phyloP scores from a whole-genome alignment of 2,329 filamentous ascomycete species.

The Cladosporium sp. region DNA sequence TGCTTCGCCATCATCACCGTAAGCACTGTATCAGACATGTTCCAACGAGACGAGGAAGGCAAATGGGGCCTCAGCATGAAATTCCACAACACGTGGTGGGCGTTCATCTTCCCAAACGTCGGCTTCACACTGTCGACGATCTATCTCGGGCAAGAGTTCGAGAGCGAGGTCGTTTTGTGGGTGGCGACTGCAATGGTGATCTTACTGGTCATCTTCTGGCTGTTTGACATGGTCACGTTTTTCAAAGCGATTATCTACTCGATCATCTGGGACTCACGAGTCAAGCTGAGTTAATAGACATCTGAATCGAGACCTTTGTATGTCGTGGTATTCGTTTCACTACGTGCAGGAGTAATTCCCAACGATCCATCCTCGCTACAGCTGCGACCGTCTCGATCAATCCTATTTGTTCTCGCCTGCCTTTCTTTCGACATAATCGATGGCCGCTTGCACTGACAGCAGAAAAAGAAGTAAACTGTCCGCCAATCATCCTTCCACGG shows the following conservation, averaged over 20 bases:
- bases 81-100: slow-evolving; percentile 57
- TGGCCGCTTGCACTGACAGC: too few relatives aligned
- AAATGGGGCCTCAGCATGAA: slow-evolving; percentile 23
- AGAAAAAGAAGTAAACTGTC: too few relatives aligned
- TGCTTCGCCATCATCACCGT: slow-evolving; percentile 38
- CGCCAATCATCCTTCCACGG: too few relatives aligned
- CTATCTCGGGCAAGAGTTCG: slow-evolving; percentile 52
- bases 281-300: slow-evolving; percentile 12
- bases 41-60: background rate
- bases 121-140: slow-evolving; percentile 63
- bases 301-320: too few relatives aligned
- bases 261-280: background rate
- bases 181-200: slow-evolving; percentile 59
- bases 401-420: too few relatives aligned
- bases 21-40: slow-evolving; percentile 22
- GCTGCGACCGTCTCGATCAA: too few relatives aligned
- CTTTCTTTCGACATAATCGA: too few relatives aligned
- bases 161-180: slow-evolving; percentile 54
- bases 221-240: slow-evolving; percentile 53
- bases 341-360: too few relatives aligned
- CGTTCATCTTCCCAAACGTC: slow-evolving; percentile 66
- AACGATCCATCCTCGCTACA: too few relatives aligned
- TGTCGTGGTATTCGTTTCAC: too few relatives aligned
- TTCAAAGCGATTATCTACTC: slow-evolving; percentile 54
- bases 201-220: slow-evolving; percentile 56